Base-by-base conservation (phyloP, 2,329 filamentous ascomycete species). In the Cercospora sp. region DNA sequence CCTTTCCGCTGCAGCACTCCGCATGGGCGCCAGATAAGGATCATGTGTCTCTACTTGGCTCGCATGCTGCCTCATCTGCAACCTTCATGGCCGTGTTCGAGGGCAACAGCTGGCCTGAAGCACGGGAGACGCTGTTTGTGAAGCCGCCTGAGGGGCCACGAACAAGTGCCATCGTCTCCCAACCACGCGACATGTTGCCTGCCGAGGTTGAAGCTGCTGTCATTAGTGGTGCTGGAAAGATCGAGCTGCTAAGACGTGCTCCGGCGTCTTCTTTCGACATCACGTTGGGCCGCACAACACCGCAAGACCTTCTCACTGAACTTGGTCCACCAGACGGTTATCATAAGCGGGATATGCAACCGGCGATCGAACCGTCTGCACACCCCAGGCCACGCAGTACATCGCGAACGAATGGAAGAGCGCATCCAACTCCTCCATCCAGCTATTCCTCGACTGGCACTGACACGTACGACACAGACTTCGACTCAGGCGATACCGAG, bases 321-420 rank as follows among this genome's bases (percentile, higher is more conserved):
- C 86, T 99, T 7, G 95, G 95, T 0, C 93, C 95, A 5, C 95
- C 95, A 1, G 94, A 97, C 78, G 92, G 94, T 20, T 96, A 97
- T 55, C 97, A 97, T 79, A 77, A 76, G 64, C 73, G 76, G 13
- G 73, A 75, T 69, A 45, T 67, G 7, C 67, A 69, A 36, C 48
- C 40, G 30, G 40, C 65, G 30, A 67, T 67, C 10, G 69, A 75
- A 23, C 65, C 71, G 45, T 59, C 70, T 30, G 20, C 62, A n/a
- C 69, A 74, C 60, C 30, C 72, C 45, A 60, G 73, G 45, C 72
- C 72, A 30, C 65, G 73, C 8, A 75, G 73, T 64, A 72, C 68
- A 26, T 75, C 75, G 4, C 59, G 74, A 53, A 71, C 72, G 5
- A 75, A 75, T 53, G 74, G 74, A 5, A 63, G 74, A 33, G 45